Conservation (phyloP, 345 rosid species). For the Anacardium occidentale region DNA sequence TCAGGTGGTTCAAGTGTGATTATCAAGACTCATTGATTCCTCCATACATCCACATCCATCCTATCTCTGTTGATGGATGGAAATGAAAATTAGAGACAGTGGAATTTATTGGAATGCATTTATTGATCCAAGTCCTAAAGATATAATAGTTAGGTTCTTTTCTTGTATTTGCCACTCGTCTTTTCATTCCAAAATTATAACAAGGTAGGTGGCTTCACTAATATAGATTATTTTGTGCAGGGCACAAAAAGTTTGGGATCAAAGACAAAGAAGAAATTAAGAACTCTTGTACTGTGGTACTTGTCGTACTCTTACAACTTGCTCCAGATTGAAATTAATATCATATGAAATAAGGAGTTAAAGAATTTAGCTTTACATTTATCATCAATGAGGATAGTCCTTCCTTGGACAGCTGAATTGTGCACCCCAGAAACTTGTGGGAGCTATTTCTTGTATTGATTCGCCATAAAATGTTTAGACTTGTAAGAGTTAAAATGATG, state of each 20-base stretch:
- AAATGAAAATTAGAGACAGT: neutral
- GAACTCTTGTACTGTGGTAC: conserved; percentile 22
- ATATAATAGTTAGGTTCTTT: neutral
- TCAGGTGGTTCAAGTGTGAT: conserved; percentile 46
- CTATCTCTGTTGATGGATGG: too few species aligned
- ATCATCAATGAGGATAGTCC: neutral
- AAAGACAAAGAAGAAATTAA: conserved; percentile 9
- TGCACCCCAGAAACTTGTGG: neutral
- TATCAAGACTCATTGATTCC: conserved; percentile 36
- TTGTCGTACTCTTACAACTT: too few species aligned
- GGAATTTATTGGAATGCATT: neutral
- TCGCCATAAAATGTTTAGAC: neutral
- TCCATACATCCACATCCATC: too few species aligned
- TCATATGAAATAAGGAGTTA: neutral
- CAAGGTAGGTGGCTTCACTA: neutral
- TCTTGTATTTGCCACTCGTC: neutral
- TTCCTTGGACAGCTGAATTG: neutral
- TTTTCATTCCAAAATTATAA: neutral
- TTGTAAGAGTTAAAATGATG: neutral
- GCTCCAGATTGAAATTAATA: too few species aligned
- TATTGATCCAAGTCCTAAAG: neutral
- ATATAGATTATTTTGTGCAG: conserved; percentile 17
- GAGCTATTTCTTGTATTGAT: neutral
- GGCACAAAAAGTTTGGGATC: conserved; percentile 1
- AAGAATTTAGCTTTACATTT: neutral